Evolutionary conservation across 139 green algal species (phyloP), one percentile per base, ranked within the genome.

Genomic region (Chlamydomonas schloesseri): DNA sequence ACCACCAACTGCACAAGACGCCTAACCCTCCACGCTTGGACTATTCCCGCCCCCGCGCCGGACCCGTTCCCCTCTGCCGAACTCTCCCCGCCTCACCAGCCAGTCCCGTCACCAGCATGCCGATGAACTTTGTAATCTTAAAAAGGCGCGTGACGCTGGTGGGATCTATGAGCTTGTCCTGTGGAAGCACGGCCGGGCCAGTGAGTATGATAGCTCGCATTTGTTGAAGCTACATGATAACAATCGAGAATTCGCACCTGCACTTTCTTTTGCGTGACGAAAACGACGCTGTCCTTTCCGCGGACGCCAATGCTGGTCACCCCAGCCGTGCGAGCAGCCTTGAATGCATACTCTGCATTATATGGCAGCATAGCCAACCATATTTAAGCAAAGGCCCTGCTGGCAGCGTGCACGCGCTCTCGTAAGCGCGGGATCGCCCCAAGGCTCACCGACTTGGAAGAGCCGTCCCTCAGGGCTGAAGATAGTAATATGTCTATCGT

Each of bases 261-360:
- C 2, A 98, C 95, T 80, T 97, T 97, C 79, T 97, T 97, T 83
- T 98, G 96, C 28, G 97, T 99, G 0, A 99, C 97, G 34, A 99
- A 93, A 33, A 94, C 95, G 0, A 99, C 97, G 73, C 77, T 94
- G 89, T 99, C 98, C 31, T 95, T 96, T 29, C 97, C 98, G 0
- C 97, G 92, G 33, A 99, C 94, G 4, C 89, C 98, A 46, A 99
- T 97, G 68, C 92, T 96, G 0, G 97, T 99, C n/a, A 97, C 89
- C 2, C 98, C 98, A 0, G 84, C 90, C 9, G 95, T 91, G 81
- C 98, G 97, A 8, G 98, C 97, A 20, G 98, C 97, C 84, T 99
- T 99, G 92, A 99, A 99, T 0, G 98, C 98, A 93, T 99, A 99
- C 90, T 99, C 97, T 99, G 94, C 79, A 67, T 13, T 50, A 50